These are phyloP conservation scores for Elymus sibiricus DNA, from an alignment of 176 grass and related monocot genomes.

Conservation along the genomic window DNA sequence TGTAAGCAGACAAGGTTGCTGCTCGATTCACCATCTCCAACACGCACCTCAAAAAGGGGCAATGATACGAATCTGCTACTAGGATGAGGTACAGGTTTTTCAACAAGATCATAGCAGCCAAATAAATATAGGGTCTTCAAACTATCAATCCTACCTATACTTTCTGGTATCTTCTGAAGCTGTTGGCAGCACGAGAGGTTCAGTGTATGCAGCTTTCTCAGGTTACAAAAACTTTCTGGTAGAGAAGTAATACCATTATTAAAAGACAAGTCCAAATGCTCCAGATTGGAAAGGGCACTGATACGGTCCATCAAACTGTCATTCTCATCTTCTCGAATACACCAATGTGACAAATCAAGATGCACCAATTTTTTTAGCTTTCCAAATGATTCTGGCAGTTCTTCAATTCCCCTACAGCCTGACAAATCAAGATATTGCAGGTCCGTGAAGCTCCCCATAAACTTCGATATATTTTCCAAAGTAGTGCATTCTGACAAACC, in stretches of 20 bases:
- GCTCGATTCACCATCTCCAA: background rate
- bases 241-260: background rate
- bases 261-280: background rate
- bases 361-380: no score
- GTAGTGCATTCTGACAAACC: background rate
- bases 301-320: background rate
- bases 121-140: background rate
- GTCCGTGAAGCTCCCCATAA: background rate
- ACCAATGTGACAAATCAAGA: no score
- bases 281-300: background rate
- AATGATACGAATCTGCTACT: background rate
- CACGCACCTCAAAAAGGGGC: background rate
- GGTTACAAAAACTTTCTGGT: background rate
- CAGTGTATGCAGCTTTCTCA: background rate
- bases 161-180: background rate
- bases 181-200: background rate
- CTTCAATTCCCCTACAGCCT: background rate
- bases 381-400: no score
- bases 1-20: background rate
- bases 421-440: conserved; percentile 6
- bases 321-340: no score
- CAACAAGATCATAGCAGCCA: background rate
- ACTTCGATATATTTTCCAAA: background rate
- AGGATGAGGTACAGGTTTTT: background rate
- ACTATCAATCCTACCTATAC: background rate